Evolutionary conservation across 257 asterid genomes (phyloP), one percentile per base, ranked within the genome.

Genomic region (Nicotiana tomentosiformis): DNA sequence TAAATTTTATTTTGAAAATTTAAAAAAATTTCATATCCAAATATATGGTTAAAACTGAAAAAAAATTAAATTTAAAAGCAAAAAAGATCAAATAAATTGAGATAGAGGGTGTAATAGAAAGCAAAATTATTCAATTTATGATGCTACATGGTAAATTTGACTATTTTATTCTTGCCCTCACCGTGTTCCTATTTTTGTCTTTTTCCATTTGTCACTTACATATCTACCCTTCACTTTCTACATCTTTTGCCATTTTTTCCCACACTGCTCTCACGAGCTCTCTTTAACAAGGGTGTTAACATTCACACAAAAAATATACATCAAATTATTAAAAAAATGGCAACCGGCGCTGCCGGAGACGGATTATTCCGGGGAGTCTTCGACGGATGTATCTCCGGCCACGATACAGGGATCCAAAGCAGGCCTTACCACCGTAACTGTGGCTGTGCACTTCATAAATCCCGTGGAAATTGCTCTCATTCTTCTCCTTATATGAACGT

Each of bases 391-490:
- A 82, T 93, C 67, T 88, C 94, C 85, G 87, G 87, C 43, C 85
- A 79, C 7, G 98, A 91, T 65, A 72, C 51, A 56, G 91, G 90
- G 62, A 84, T 91, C n/a, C 84, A 89, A 56, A 87, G 91, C 64
- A 88, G 97, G 58, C 98, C 97, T 12, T 94, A 94, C 84, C 98
- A 94, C 82, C 85, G 88, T 12, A 90, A 91, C 83, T 94, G 98
- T 65, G 60, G 87, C 86, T 94, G 98, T 78, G 96, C 91, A 15
- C 83, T 94, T 29, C 98, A 94, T 66, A 83, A 89, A 76, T 86
- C 92, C 5, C 83, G 82, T 58, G 90, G 87, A 17, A 78, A 80
- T 49, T 91, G 94, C 81, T 23, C 88, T 11, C 94, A 92, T 85
- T 77, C 82, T 2, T 81, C 91, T 10, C 85, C 80, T 2, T 11